phyloP scores from a whole-genome alignment of 2,329 filamentous ascomycete species.

The Curvularia eragrostidis region DNA sequence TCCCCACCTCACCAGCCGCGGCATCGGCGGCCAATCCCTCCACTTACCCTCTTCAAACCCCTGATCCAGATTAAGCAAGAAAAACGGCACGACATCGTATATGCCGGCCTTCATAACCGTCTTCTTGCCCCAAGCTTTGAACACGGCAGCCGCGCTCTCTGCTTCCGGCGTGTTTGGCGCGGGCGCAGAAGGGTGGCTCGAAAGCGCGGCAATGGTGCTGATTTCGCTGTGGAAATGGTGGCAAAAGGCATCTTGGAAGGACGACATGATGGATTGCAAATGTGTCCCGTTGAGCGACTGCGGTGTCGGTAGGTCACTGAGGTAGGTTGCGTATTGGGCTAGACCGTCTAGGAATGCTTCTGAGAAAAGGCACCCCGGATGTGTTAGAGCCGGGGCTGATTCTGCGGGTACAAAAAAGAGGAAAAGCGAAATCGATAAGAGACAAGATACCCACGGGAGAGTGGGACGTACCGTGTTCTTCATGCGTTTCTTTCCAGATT shows the following conservation, averaged over 20 bases:
- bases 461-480: slow-evolving; percentile 45
- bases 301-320: slow-evolving; percentile 22
- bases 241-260: slow-evolving; percentile 37
- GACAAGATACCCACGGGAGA: too few species aligned
- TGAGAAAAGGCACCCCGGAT: slow-evolving; percentile 1
- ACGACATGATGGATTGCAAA: slow-evolving; percentile 36
- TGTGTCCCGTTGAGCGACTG: slow-evolving; percentile 31
- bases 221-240: slow-evolving; percentile 48
- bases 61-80: slow-evolving; percentile 67
- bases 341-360: slow-evolving; percentile 42
- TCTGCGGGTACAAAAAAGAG: too few species aligned
- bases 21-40: slow-evolving; percentile 70
- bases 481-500: slow-evolving; percentile 42
- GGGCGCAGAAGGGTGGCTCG: slow-evolving; percentile 61
- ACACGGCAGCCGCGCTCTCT: slow-evolving; percentile 57
- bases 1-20: slow-evolving; percentile 65
- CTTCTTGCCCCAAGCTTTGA: slow-evolving; percentile 68
- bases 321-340: slow-evolving; percentile 32
- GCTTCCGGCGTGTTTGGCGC: slow-evolving; percentile 53
- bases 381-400: too few species aligned
- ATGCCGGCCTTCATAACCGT: slow-evolving; percentile 68
- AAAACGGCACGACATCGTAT: slow-evolving; percentile 68
- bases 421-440: too few species aligned
- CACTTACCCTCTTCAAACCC: slow-evolving; percentile 66
- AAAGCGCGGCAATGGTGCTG: slow-evolving; percentile 40